Conservation (phyloP, 2,329 filamentous ascomycete genomes). For the Neopestalotiopsis sp. region DNA sequence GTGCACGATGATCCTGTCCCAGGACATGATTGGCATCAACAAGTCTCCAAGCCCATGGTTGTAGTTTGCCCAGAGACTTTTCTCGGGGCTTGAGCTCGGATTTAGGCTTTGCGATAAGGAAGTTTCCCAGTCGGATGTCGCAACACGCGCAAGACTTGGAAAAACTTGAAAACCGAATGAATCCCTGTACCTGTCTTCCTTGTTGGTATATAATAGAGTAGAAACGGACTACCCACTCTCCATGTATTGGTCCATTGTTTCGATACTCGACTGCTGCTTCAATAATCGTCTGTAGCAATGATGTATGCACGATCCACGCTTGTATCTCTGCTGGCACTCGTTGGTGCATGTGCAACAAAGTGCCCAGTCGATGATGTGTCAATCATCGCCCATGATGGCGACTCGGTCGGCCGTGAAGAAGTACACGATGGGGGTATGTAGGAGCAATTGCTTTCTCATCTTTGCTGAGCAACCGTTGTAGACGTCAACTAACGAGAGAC, state of each 20-base stretch:
- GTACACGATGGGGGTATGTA: slow-evolving; percentile 32
- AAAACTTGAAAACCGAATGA: not conserved
- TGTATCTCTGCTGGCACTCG: slow-evolving; percentile 16
- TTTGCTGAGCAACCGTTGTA: not conserved
- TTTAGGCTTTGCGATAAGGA: not conserved
- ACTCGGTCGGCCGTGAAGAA: slow-evolving; percentile 33
- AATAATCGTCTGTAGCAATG: not conserved
- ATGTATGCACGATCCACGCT: slow-evolving; percentile 11
- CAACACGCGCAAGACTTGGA: not conserved
- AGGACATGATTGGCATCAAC: not conserved
- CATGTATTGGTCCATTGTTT: not conserved
- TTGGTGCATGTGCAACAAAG: slow-evolving; percentile 13
- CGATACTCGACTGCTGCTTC: not conserved
- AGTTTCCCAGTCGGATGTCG: not conserved
- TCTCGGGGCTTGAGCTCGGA: not conserved
- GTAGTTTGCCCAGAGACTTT: not conserved
- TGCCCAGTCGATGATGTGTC: slow-evolving; percentile 32
- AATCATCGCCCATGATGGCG: slow-evolving; percentile 33
- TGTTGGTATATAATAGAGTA: not conserved
- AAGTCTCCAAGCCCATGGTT: not conserved
- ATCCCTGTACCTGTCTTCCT: not conserved
- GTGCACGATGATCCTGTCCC: not conserved
- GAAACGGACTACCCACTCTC: not conserved
- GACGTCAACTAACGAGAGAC: not conserved
- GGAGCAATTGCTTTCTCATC: not conserved